Evolutionary conservation across 306 rosid species (phyloP).

Genomic region (Quercus glauca): DNA sequence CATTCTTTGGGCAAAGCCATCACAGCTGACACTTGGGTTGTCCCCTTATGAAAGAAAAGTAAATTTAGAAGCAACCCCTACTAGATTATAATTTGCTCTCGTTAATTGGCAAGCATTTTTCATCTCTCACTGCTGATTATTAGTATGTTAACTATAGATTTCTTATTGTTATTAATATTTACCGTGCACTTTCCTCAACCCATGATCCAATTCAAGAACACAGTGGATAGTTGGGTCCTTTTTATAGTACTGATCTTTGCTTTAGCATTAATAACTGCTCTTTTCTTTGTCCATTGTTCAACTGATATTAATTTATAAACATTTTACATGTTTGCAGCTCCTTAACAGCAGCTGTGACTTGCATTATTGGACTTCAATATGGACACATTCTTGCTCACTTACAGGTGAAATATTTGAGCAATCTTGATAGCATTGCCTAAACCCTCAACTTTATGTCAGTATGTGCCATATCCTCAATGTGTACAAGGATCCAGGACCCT

Average conservation of each 20-base stretch:
- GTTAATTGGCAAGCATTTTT: not conserved
- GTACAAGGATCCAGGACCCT: not conserved
- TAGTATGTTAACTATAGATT: not conserved
- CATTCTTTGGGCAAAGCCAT: not conserved
- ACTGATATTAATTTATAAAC: conserved; percentile 15
- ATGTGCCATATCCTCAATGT: not conserved
- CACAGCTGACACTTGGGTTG: not conserved
- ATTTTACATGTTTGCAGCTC: conserved; percentile 51
- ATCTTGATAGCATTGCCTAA: not conserved
- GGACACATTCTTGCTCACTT: conserved; percentile 80
- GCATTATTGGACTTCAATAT: conserved; percentile 92
- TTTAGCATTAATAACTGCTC: not conserved
- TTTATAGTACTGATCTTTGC: not conserved
- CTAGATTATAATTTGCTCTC: not conserved
- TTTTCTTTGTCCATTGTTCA: not conserved
- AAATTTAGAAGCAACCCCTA: too few relatives aligned
- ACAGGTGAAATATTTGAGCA: conserved; percentile 50
- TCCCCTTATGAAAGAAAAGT: not conserved
- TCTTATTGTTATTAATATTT: not conserved
- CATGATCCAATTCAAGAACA: not conserved
- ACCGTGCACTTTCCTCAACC: not conserved
- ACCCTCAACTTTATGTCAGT: not conserved
- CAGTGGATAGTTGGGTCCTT: not conserved
- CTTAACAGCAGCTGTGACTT: conserved; percentile 80
- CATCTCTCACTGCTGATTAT: not conserved